Evolutionary conservation across 1,139 yeast species (phyloP).

Genomic region (Kodamaea sp.): DNA sequence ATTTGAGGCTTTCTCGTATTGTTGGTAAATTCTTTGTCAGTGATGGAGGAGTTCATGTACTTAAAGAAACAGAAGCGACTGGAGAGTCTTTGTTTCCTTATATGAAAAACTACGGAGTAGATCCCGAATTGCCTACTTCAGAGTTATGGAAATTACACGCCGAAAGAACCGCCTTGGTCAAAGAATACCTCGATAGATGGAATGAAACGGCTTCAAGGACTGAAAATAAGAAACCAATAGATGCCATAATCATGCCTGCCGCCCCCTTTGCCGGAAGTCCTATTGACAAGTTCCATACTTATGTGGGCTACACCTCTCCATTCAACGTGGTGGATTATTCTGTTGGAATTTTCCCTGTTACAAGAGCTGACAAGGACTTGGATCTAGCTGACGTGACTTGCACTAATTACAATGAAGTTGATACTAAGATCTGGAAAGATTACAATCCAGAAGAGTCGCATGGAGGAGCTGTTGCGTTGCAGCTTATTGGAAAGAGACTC

Average conservation of each 20-base stretch:
- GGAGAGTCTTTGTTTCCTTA: constrained; percentile 50
- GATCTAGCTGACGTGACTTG: constrained; percentile 30
- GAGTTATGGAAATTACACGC: constrained; percentile 46
- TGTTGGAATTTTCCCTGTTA: constrained; percentile 61
- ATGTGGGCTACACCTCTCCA: constrained; percentile 54
- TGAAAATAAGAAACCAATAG: constrained; percentile 44
- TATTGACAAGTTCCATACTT: constrained; percentile 34
- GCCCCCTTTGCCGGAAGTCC: constrained; percentile 51
- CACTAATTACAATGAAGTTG: constrained; percentile 11
- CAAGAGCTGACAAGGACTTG: constrained; percentile 45
- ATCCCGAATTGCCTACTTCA: constrained; percentile 34
- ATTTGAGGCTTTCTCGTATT: constrained; percentile 36
- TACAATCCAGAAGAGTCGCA: constrained; percentile 59
- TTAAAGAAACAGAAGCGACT: constrained; percentile 29
- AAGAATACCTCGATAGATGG: constrained; percentile 41
- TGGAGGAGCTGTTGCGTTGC: constrained; percentile 68
- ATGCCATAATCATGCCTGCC: constrained; percentile 50
- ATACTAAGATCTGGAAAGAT: constrained; percentile 18
- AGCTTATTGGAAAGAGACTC: constrained; percentile 56
- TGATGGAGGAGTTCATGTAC: constrained; percentile 46
- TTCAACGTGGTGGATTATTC: constrained; percentile 62
- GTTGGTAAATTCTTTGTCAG: constrained; percentile 43
- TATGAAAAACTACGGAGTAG: constrained; percentile 33
- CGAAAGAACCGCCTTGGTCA: constrained; percentile 32
- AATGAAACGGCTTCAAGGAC: constrained; percentile 30